Evolutionary conservation across 2,329 filamentous ascomycete genomes (phyloP), one percentile per base, ranked within the genome.

Genomic region (Trichoderma lentiforme): DNA sequence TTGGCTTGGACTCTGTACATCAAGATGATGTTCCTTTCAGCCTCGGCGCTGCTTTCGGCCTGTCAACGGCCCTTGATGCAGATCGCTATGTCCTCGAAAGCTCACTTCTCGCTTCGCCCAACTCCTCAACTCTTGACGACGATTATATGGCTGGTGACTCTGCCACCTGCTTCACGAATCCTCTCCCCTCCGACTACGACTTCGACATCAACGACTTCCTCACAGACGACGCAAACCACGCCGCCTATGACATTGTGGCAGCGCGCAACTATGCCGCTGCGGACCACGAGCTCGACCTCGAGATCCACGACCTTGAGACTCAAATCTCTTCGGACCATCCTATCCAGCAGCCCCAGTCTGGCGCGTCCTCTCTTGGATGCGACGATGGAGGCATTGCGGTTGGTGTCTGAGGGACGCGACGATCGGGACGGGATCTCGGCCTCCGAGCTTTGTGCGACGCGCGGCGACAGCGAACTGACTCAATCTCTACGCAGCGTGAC

Each of bases 31-130:
- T 84, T 90, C 82, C 87, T 86, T 83, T 89, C 89, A 84, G 91
- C 87, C 86, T 91, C 89, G 84, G 88, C 85, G 83, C 88, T 90
- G 85, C 87, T 89, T 88, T 92, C 89, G 81, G 87, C 86, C 72
- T 88, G 87, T 88, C 89, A 89, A 84, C 86, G 87, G 79, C 87
- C 92, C 83, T 83, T 93, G 86, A 90, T 82, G 81, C 89, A 90
- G 88, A 93, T 93, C 84, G 88, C 90, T 88, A 88, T 86, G 84
- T 92, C 90, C 83, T 91, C 91, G 90, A 93, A 87, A 88, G 88
- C 86, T 88, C 88, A 87, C 86, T 93, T 88, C 86, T 90, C 88
- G 86, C 91, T 93, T 88, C 90, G 84, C 85, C 90, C 91, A 83
- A 89, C 85, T 85, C 87, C 83, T 83, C 86, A 85, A 82, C 84